These are phyloP conservation scores for Cryptococcus sp. DNA, from an alignment of 1,284 basidiomycete species.

Conservation along the genomic window DNA sequence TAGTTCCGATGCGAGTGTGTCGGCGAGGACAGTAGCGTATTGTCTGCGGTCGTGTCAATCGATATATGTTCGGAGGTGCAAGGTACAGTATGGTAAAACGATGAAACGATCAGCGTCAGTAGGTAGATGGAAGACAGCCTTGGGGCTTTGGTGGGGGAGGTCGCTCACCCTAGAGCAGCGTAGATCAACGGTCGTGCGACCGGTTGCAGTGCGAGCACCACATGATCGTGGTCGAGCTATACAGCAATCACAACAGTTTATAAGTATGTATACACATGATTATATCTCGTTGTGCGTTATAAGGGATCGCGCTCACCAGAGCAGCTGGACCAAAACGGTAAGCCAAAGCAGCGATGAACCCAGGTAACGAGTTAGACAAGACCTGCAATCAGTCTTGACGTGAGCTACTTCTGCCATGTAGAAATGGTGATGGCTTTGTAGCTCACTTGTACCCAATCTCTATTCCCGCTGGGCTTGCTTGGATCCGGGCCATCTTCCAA, in stretches of 20 bases:
- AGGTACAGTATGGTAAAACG: background rate
- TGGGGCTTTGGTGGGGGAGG: background rate
- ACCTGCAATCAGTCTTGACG: constrained; percentile 50
- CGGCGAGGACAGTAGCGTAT: constrained; percentile 37
- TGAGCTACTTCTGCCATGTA: background rate
- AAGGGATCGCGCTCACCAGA: constrained; percentile 12
- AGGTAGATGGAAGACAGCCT: too few relatives aligned
- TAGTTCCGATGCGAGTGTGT: constrained; percentile 56
- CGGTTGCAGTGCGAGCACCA: constrained; percentile 13
- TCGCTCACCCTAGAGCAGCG: constrained; percentile 66
- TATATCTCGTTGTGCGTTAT: background rate
- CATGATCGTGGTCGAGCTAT: constrained; percentile 34
- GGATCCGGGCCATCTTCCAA: constrained; percentile 77
- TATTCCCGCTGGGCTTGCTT: constrained; percentile 62
- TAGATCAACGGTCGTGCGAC: constrained; percentile 32
- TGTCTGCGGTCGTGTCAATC: constrained; percentile 13
- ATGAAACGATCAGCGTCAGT: too few relatives aligned
- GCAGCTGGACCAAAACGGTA: constrained; percentile 60
- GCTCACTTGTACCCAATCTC: constrained; percentile 69
- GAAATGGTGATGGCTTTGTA: background rate
- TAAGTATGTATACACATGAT: too few relatives aligned
- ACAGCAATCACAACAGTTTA: background rate
- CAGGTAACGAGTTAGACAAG: constrained; percentile 73
- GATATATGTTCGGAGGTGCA: too few relatives aligned
- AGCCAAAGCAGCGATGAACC: constrained; percentile 63